These are phyloP conservation scores for Crithidia expoeki DNA, from an alignment of 208 protist species.

Conservation along the genomic window DNA sequence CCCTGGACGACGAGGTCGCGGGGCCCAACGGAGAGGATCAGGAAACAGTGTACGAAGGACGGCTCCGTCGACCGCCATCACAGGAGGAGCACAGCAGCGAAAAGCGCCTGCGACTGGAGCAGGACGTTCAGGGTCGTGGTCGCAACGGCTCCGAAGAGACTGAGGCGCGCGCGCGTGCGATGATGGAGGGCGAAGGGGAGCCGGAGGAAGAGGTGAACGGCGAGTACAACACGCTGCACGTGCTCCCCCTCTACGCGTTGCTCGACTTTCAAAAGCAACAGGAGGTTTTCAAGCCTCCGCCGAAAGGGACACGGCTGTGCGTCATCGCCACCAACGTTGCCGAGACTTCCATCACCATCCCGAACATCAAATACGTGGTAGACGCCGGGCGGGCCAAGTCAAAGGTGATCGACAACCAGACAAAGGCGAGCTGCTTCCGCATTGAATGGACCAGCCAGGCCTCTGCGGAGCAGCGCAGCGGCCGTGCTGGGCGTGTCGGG, in stretches of 20 bases:
- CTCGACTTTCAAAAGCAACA: slow-evolving; percentile 95
- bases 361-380: slow-evolving; percentile 98
- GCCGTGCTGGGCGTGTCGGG: slow-evolving; percentile 94
- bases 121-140: background rate
- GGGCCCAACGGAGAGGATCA: slow-evolving; percentile 8
- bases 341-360: slow-evolving; percentile 99
- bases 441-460: slow-evolving; percentile 98
- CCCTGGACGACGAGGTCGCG: slow-evolving; percentile 51
- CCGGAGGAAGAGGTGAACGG: slow-evolving; percentile 87
- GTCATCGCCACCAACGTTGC: slow-evolving; percentile 99
- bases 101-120: slow-evolving; percentile 38
- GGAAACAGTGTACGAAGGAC: slow-evolving; percentile 33
- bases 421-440: slow-evolving; percentile 96
- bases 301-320: slow-evolving; percentile 91
- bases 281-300: slow-evolving; percentile 91
- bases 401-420: slow-evolving; percentile 96
- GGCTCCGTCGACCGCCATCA: slow-evolving; percentile 18
- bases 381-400: slow-evolving; percentile 97
- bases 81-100: slow-evolving; percentile 2
- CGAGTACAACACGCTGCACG: slow-evolving; percentile 90
- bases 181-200: slow-evolving; percentile 8
- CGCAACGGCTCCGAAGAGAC: slow-evolving; percentile 10
- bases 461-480: slow-evolving; percentile 96
- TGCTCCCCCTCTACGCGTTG: slow-evolving; percentile 98
- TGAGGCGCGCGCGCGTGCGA: slow-evolving; percentile 9